phyloP scores from a whole-genome alignment of 495 filamentous ascomycete species.

The Penicillium psychrofluorescens region DNA sequence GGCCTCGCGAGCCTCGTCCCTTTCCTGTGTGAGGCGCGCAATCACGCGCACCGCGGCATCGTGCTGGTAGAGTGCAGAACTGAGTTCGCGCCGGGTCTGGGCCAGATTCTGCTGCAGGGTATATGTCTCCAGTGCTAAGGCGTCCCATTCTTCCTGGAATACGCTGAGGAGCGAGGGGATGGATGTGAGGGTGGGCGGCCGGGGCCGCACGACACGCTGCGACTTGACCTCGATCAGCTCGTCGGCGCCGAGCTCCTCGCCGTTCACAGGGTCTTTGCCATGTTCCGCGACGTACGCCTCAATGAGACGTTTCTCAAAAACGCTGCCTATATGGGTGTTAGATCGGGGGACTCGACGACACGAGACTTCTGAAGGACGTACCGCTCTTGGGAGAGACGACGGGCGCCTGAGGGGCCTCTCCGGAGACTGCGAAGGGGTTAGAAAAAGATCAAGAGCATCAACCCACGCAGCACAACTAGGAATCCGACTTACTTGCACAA shows the following conservation, averaged over 20 bases:
- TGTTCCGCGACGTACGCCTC: slow-evolving; percentile 93
- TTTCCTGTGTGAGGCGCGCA: slow-evolving; percentile 75
- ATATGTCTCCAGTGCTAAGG: slow-evolving; percentile 82
- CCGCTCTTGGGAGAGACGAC: slow-evolving; percentile 93
- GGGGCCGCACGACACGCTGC: slow-evolving; percentile 71
- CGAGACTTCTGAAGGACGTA: slow-evolving; percentile 33
- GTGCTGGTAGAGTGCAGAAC: slow-evolving; percentile 88
- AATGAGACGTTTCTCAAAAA: slow-evolving; percentile 92
- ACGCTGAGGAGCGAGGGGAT: slow-evolving; percentile 91
- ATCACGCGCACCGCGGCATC: slow-evolving; percentile 94
- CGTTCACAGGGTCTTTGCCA: slow-evolving; percentile 87
- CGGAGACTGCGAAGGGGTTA: slow-evolving; percentile 64
- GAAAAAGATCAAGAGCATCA: neutral
- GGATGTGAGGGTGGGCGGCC: slow-evolving; percentile 91
- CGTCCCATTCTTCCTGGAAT: slow-evolving; percentile 99
- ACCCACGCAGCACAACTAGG: neutral
- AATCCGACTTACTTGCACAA: slow-evolving; percentile 59
- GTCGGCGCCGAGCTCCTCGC: slow-evolving; percentile 76
- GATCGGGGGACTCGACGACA: slow-evolving; percentile 7
- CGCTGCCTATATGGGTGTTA: slow-evolving; percentile 52
- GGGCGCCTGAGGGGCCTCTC: slow-evolving; percentile 90
- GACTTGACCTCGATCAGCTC: slow-evolving; percentile 86
- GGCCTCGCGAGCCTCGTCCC: slow-evolving; percentile 91
- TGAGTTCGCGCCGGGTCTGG: slow-evolving; percentile 87
- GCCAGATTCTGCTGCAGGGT: slow-evolving; percentile 79